phyloP scores from a whole-genome alignment of 805 yeast genomes.

The Jamesozyma lodderae region DNA sequence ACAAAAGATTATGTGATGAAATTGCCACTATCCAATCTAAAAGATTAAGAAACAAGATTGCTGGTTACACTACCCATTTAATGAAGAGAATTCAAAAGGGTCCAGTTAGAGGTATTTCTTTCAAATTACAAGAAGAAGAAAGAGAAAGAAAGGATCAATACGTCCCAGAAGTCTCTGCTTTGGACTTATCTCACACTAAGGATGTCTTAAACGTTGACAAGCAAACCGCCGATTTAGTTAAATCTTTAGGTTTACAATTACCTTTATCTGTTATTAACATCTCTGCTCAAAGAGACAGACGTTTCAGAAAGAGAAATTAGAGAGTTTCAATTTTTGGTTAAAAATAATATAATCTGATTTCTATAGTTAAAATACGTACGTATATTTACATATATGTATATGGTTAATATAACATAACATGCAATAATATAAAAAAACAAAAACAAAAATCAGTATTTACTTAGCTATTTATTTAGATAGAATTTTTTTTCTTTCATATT shows the following conservation, averaged over 20 bases:
- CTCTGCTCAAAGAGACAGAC: slow-evolving; percentile 85
- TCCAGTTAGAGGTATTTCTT: slow-evolving; percentile 99
- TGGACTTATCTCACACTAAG: slow-evolving; percentile 93
- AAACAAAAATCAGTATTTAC: too few species aligned
- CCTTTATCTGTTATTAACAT: slow-evolving; percentile 80
- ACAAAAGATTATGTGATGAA: slow-evolving; percentile 98
- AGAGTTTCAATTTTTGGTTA: too few species aligned
- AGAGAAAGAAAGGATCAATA: slow-evolving; percentile 99
- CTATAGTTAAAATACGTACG: neutral
- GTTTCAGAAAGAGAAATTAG: slow-evolving; percentile 84
- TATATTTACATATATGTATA: neutral
- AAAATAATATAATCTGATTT: too few species aligned
- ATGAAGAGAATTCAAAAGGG: slow-evolving; percentile 99
- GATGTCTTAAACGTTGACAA: slow-evolving; percentile 94
- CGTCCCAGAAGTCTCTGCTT: slow-evolving; percentile 99
- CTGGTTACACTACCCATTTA: slow-evolving; percentile 99
- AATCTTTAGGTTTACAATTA: slow-evolving; percentile 83
- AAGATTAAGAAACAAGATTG: slow-evolving; percentile 99
- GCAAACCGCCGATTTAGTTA: slow-evolving; percentile 92
- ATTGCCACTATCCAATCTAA: slow-evolving; percentile 98
- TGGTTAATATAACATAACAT: too few species aligned
- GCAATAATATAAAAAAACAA: neutral
- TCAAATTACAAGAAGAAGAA: slow-evolving; percentile 99
- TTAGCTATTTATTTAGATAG: neutral
- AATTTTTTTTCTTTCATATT: slow-evolving; percentile 16